Evolutionary conservation across 306 rosid species (phyloP).

Genomic region (Medicago truncatula): MtrunA17r5.0-ANR NC_053048.1:43314501-43315000

Average conservation of each 20-base stretch:
- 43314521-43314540: slow-evolving; percentile 23
- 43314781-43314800: not conserved
- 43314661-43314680: slow-evolving; percentile 3
- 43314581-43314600: slow-evolving; percentile 39
- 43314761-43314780: slow-evolving; percentile 32
- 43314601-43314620: slow-evolving; percentile 28
- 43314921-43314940: no score
- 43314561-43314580: slow-evolving; percentile 38
- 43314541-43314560: slow-evolving; percentile 33
- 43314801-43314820: not conserved
- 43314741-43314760: slow-evolving; percentile 21
- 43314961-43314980: no score
- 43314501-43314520: slow-evolving; percentile 15
- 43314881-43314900: not conserved
- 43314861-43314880: not conserved
- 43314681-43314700: not conserved
- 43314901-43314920: not conserved
- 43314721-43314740: not conserved
- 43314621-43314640: slow-evolving; percentile 32
- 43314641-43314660: slow-evolving; percentile 39
- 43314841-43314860: not conserved
- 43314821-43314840: not conserved
- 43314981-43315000: no score
- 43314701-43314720: slow-evolving; percentile 4
- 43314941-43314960: no score